Conservation (phyloP, 352 stramenopile genomes). For the Pythium coloratum region DNA sequence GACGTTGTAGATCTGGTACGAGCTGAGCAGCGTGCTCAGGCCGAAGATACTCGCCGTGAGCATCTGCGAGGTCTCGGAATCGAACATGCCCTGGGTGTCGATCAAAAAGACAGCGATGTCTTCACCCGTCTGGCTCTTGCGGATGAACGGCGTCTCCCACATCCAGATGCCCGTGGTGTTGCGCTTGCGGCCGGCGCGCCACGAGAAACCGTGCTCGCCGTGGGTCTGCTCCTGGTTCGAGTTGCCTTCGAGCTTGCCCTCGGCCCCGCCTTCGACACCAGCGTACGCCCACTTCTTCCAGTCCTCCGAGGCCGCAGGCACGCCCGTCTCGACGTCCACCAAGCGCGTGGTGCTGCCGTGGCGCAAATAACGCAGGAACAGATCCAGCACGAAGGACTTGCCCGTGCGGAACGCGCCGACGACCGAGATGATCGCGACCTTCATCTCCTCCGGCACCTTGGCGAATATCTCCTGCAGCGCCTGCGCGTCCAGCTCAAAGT, state of each 20-base stretch:
- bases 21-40: conserved; percentile 94
- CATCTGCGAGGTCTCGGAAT: conserved; percentile 98
- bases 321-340: conserved; percentile 34
- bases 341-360: conserved; percentile 56
- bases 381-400: conserved; percentile 98
- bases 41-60: conserved; percentile 99
- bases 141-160: conserved; percentile 98
- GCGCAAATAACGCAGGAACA: conserved; percentile 97
- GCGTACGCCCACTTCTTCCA: conserved; percentile 73
- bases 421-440: conserved; percentile 97
- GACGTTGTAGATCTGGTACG: conserved; percentile 99
- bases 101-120: conserved; percentile 96
- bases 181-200: conserved; percentile 93
- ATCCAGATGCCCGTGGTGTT: conserved; percentile 99
- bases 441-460: conserved; percentile 89
- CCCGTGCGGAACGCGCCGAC: conserved; percentile 98
- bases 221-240: conserved; percentile 80
- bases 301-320: conserved; percentile 38
- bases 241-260: conserved; percentile 79
- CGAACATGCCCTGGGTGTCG: conserved; percentile 99
- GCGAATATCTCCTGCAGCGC: conserved; percentile 66
- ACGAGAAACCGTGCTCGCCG: conserved; percentile 93
- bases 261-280: conserved; percentile 48
- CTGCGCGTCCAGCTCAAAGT: conserved; percentile 78
- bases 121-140: conserved; percentile 81